A percentile compares a stretch with the other conserved stretches of the same genome.
Conservation (phyloP, 345 rosid species). For the Heritiera littoralis region DNA sequence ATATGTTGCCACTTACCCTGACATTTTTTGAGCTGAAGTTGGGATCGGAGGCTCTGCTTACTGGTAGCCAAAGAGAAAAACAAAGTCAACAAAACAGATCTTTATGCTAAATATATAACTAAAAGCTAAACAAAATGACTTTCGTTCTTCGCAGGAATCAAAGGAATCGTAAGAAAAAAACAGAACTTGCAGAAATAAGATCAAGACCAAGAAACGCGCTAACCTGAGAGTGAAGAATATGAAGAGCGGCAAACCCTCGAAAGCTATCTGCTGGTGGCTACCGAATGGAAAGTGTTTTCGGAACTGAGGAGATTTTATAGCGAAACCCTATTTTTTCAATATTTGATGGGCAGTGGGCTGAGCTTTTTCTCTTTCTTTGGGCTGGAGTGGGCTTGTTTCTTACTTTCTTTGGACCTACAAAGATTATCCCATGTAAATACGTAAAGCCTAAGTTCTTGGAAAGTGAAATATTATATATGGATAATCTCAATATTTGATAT, state of each 20-base stretch:
- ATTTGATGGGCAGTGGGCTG: no score
- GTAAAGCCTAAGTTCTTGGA: no score
- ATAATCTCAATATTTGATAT: no score
- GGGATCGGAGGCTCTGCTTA: neutral
- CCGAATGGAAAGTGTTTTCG: neutral
- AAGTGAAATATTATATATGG: no score
- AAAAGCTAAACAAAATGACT: neutral
- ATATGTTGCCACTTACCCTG: slow-evolving; percentile 8
- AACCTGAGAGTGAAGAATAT: neutral
- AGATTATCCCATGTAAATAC: no score
- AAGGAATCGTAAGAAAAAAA: neutral
- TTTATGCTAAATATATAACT: neutral
- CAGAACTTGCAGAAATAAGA: neutral
- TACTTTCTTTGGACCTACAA: no score
- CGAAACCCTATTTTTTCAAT: no score
- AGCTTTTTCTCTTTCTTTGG: no score
- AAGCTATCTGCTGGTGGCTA: no score
- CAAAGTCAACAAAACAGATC: neutral
- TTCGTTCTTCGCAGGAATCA: neutral
- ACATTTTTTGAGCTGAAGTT: slow-evolving; percentile 1
- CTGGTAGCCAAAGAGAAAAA: neutral
- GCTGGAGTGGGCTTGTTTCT: no score
- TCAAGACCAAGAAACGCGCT: neutral
- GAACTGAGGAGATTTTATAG: no score
- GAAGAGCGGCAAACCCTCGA: neutral